A percentile compares a stretch with the other conserved stretches of the same genome.
Conservation (phyloP, 495 filamentous ascomycete genomes). For the Peziza echinospora region DNA sequence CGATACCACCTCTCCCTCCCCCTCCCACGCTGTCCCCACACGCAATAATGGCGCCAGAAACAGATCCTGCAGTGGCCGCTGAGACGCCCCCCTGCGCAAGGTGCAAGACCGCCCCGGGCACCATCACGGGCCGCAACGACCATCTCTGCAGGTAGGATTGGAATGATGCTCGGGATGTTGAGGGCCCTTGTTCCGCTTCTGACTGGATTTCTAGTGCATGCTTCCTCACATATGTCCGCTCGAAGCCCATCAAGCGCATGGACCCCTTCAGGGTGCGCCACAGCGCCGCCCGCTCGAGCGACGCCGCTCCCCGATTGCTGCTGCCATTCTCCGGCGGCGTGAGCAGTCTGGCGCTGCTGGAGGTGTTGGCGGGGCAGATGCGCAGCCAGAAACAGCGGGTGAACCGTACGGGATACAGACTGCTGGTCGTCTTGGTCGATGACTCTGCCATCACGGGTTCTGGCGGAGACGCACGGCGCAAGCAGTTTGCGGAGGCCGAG, state of each 20-base stretch:
- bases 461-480: constrained; percentile 9
- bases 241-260: constrained; percentile 61
- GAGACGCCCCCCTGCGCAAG: background rate
- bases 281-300: constrained; percentile 18
- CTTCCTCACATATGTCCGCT: constrained; percentile 49
- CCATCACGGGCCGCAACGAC: background rate
- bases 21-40: too few species aligned
- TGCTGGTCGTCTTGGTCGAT: constrained; percentile 48
- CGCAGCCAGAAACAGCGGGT: constrained; percentile 33
- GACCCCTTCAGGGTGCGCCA: constrained; percentile 33
- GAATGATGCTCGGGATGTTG: background rate
- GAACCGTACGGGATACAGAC: constrained; percentile 36
- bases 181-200: background rate
- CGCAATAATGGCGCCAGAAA: too few species aligned
- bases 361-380: constrained; percentile 50
- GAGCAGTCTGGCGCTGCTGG: constrained; percentile 56
- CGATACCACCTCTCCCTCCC: too few species aligned
- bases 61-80: too few species aligned
- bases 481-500: constrained; percentile 8
- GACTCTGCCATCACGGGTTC: constrained; percentile 24
- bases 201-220: constrained; percentile 35
- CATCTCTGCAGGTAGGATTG: background rate
- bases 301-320: constrained; percentile 34
- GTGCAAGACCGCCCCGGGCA: background rate
- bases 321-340: constrained; percentile 66